Percentiles rank a stretch among this genome's conserved stretches.
Evolutionary conservation across 371 early-diverging fungal genomes (phyloP).

Genomic region (Rhizopus arrhizus): DNA sequence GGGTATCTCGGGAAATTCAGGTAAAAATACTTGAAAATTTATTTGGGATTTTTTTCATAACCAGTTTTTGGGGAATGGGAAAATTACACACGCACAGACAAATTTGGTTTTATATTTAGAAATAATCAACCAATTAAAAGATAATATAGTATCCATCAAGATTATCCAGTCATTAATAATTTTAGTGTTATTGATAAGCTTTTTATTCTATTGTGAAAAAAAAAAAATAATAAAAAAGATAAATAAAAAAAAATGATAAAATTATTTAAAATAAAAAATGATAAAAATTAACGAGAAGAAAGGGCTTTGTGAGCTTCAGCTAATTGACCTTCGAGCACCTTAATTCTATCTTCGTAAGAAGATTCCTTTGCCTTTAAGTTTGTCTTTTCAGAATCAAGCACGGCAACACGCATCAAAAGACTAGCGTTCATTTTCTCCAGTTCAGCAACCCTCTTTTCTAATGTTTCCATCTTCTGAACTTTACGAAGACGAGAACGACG

Average conservation of each 20-base stretch:
- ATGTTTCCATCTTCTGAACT: constrained; percentile 74
- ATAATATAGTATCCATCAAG: no score
- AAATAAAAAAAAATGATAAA: constrained; percentile 8
- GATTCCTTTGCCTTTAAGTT: constrained; percentile 61
- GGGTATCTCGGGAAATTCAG: no score
- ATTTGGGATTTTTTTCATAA: no score
- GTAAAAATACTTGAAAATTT: no score
- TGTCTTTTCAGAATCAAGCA: constrained; percentile 70
- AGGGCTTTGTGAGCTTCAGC: constrained; percentile 63
- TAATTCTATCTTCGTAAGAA: constrained; percentile 65
- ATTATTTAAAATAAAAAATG: constrained; percentile 1
- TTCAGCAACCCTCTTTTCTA: constrained; percentile 73
- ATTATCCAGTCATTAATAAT: no score
- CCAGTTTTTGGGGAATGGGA: no score
- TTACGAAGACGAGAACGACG: constrained; percentile 88
- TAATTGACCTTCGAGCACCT: constrained; percentile 66
- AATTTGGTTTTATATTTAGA: no score
- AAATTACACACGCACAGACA: no score
- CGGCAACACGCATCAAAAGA: constrained; percentile 65
- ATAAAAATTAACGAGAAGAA: constrained; percentile 20
- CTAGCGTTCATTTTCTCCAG: constrained; percentile 74
- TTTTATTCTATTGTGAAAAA: constrained; percentile 8
- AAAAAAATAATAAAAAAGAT: not conserved
- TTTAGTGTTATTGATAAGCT: no score
- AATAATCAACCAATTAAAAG: no score